phyloP scores from a whole-genome alignment of 106 monocot species.

The Dactylorhiza incarnata region DNA sequence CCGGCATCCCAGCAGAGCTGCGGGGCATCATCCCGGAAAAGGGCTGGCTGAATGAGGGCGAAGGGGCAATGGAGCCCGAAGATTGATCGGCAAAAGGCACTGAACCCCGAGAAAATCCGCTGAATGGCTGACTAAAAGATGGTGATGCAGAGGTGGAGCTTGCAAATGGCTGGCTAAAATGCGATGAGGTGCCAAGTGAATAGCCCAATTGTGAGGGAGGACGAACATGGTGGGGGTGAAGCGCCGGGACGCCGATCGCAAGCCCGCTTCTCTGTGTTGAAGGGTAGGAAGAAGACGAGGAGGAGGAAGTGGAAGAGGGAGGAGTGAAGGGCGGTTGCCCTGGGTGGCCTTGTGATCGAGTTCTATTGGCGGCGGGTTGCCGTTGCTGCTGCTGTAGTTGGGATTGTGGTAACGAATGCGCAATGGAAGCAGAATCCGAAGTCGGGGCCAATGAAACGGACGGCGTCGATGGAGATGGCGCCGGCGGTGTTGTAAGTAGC shows the following conservation, averaged over 20 bases:
- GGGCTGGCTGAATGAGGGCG: neutral
- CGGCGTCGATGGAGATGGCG: neutral
- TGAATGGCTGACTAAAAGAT: neutral
- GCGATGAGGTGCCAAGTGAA: neutral
- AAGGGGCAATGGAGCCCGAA: neutral
- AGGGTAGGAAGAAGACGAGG: slow-evolving; percentile 2
- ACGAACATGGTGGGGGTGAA: slow-evolving; percentile 1
- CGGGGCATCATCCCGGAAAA: neutral
- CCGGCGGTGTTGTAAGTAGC: neutral
- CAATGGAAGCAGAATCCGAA: neutral
- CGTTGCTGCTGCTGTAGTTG: neutral
- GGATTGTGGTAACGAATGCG: neutral
- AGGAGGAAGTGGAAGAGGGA: neutral
- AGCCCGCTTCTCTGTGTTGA: neutral
- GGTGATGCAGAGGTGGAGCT: slow-evolving; percentile 6
- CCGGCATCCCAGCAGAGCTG: slow-evolving; percentile 5
- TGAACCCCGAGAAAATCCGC: slow-evolving; percentile 3
- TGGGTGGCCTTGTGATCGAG: neutral
- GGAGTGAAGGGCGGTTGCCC: neutral
- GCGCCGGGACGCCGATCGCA: neutral
- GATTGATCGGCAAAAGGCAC: neutral
- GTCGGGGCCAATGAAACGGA: neutral
- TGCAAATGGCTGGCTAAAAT: slow-evolving; percentile 1
- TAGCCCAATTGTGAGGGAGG: neutral
- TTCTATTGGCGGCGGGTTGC: neutral